Base-by-base conservation (phyloP, 768 basidiomycete species). In the Galerina marginata region DNA sequence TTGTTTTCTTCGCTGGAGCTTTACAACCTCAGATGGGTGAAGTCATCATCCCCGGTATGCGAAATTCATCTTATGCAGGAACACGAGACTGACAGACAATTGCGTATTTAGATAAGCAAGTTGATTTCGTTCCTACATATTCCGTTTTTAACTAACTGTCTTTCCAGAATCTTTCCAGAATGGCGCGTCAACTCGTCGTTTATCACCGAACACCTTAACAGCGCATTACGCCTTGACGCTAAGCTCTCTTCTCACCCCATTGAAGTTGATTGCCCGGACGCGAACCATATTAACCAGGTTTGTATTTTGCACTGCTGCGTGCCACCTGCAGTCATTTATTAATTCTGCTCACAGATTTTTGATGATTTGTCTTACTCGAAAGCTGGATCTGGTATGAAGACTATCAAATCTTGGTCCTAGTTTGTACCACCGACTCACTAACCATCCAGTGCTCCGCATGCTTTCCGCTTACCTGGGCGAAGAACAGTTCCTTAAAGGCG, bases 211-310 rank as follows among this genome's bases (percentile, higher is more conserved):
- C 87, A 93, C 70, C 79, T 96, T 40, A 84, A 86, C 57, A 76
- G 80, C 15, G 96, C 96, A 11, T 82, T 98, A 29, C 74, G 77
- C 29, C 83, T 96, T 48, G 96, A 99, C 69, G 84, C 93, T 1
- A 92, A 93, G 68, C 75, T 87, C 7, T 93, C 93, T n/a, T 94
- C 92, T 6, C 96, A 99, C 72, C 92, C 96, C 1, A 91, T 99
- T 66, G 93, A 98, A 72, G 93, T 96, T 25, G 88, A 90, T 12
- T 93, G 91, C 70, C 91, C 89, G 0, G 93, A 96, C 70, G 90
- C 92, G 9, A 90, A 91, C 67, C 83, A 89, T 65, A 92, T 95
- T 69, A 90, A 90, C 67, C 89, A 90, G 79, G 87, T 87, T 45
- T 59, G 16, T 14, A 49, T 37, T 0, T 56, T 37, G 12, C 33